Evolutionary conservation across 306 rosid species (phyloP).

Genomic region (Psophocarpus tetragonolobus): DNA sequence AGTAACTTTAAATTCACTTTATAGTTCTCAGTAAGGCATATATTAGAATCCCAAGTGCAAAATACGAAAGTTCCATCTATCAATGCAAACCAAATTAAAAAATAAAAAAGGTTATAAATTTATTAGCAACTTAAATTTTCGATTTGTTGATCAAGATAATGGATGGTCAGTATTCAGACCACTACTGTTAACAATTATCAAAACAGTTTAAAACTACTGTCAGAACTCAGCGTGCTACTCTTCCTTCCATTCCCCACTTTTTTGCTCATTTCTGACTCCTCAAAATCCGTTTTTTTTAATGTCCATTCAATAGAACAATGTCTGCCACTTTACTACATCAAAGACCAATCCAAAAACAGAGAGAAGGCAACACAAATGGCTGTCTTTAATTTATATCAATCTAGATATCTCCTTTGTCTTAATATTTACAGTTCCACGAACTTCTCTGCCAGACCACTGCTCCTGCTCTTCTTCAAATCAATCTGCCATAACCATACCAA

Average conservation of each 20-base stretch:
- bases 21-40: not conserved
- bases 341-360: conserved; percentile 31
- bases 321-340: conserved; percentile 34
- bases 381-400: conserved; percentile 38
- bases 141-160: not conserved
- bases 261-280: not conserved
- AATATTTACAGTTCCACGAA: conserved; percentile 47
- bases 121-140: not conserved
- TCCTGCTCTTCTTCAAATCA: conserved; percentile 29
- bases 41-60: not conserved
- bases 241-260: conserved; percentile 1
- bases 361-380: conserved; percentile 17
- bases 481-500: conserved; percentile 44
- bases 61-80: not conserved
- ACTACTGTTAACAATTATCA: not conserved
- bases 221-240: not conserved
- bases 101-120: not conserved
- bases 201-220: conserved; percentile 2
- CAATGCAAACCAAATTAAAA: not conserved
- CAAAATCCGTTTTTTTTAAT: conserved; percentile 4
- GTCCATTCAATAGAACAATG: conserved; percentile 29
- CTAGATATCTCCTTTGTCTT: conserved; percentile 36
- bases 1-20: not conserved
- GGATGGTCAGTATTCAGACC: not conserved
- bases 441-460: conserved; percentile 7